Evolutionary conservation across 2,329 filamentous ascomycete genomes (phyloP).

Genomic region (Pyrenochaeta sp.): DNA sequence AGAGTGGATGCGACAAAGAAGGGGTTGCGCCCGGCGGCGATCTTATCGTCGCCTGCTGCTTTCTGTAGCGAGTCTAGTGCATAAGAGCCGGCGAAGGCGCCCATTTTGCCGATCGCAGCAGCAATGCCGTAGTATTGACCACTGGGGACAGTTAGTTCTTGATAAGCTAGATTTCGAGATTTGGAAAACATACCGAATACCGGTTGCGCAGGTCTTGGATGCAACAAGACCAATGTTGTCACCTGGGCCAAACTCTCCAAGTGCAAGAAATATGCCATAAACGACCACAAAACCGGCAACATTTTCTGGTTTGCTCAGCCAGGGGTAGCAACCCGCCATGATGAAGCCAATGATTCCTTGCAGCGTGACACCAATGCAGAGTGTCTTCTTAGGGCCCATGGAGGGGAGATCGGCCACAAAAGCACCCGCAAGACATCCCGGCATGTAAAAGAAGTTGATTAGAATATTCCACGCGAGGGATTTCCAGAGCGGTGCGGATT

Average conservation of each 20-base stretch:
- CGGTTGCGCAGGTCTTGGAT: conserved; percentile 86
- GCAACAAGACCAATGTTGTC: conserved; percentile 91
- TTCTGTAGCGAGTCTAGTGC: conserved; percentile 73
- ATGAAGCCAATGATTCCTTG: conserved; percentile 86
- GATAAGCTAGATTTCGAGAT: not conserved
- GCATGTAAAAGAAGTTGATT: conserved; percentile 88
- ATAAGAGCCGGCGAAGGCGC: conserved; percentile 86
- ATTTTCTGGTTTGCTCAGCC: conserved; percentile 71
- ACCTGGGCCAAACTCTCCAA: conserved; percentile 85
- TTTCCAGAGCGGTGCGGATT: conserved; percentile 71
- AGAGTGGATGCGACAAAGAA: conserved; percentile 85
- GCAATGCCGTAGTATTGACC: conserved; percentile 78
- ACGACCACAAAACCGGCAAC: conserved; percentile 81
- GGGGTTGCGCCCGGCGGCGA: conserved; percentile 77
- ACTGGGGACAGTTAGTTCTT: conserved; percentile 45
- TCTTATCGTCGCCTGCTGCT: conserved; percentile 42
- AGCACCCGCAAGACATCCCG: conserved; percentile 80
- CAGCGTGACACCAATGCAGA: conserved; percentile 73
- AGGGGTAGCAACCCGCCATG: conserved; percentile 81
- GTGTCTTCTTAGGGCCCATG: conserved; percentile 78
- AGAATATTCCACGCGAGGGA: conserved; percentile 89
- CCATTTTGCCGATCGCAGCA: conserved; percentile 77
- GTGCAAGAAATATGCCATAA: conserved; percentile 78
- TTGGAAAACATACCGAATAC: conserved; percentile 62
- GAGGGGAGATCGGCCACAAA: conserved; percentile 73